Base-by-base conservation (phyloP, 345 rosid species). In the Acer negundo region DNA sequence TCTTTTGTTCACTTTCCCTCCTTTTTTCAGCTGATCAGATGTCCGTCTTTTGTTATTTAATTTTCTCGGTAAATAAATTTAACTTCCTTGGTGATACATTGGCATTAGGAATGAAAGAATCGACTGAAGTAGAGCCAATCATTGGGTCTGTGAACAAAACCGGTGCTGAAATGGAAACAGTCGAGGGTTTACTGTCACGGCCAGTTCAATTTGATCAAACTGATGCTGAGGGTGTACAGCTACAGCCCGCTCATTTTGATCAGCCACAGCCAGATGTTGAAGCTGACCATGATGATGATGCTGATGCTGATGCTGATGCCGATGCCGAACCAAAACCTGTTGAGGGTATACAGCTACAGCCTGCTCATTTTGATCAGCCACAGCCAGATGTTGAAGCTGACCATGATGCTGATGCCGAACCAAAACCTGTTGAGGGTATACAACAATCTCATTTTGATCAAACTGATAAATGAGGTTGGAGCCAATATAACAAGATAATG, bases 111-210 rank as follows among this genome's bases (percentile, higher is more conserved):
- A 59, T 49, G 38, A 72, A 38, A 6, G 42, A 82, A 69, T 59
- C 53, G 59, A 58, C 69, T 44, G 67, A 69, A 69, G 79, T 24
- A 42, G 76, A 75, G 75, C 67, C 16, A 12, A 17, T 72, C 13
- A 9, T 65, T 6, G 53, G 62, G 40, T 31, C 72, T 23, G 31
- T 10, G 47, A 70, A 61, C 20, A 10, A n/a, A 31, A 40, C 56
- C 2, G 38, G 46, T 46, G 61, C 46, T 19, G 70, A 58, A 55
- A 55, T 16, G 17, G 62, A 72, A 76, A 67, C 8, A 16, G 42
- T 11, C 3, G 28, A 56, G 19, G 61, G 20, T 53, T 2, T 53
- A 53, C 59, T 17, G 11, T 42, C 81, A 20, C 73, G 2, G 11
- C 46, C 46, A 42, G 10, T 59, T 0, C 78, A 59, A 4, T 19